Conservation (phyloP, 108 stramenopile species). For the Ochromonas danica region DNA sequence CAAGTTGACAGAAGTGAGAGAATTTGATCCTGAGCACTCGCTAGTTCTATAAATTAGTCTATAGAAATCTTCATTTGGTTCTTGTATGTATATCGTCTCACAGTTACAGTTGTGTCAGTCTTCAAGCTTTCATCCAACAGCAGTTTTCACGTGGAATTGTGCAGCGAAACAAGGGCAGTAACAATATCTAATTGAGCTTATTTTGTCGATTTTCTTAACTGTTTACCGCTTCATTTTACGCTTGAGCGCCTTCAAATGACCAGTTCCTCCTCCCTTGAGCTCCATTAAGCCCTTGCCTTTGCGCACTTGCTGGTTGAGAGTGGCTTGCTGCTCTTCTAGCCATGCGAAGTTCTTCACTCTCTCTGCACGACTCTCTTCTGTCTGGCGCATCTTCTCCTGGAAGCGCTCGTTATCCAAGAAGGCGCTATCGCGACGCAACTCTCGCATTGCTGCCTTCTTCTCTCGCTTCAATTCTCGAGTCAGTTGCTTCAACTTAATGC, state of each 20-base stretch:
- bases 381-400: conserved; percentile 59
- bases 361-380: conserved; percentile 66
- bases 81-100: no score
- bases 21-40: no score
- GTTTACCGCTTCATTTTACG: conserved; percentile 11
- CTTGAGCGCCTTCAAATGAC: conserved; percentile 28
- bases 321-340: conserved; percentile 81
- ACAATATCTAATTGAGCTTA: no score
- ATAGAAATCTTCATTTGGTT: no score
- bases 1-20: no score
- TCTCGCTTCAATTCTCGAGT: conserved; percentile 89
- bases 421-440: conserved; percentile 75
- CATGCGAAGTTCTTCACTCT: conserved; percentile 81
- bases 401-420: conserved; percentile 77
- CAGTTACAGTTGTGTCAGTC: no score
- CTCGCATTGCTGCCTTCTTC: conserved; percentile 85
- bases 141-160: no score
- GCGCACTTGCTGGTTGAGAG: conserved; percentile 83
- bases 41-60: no score
- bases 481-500: conserved; percentile 71
- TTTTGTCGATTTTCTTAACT: background rate
- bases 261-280: conserved; percentile 75
- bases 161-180: no score
- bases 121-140: no score
- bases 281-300: conserved; percentile 67